phyloP scores from a whole-genome alignment of 106 monocot species.

The Acorus calamus region DNA sequence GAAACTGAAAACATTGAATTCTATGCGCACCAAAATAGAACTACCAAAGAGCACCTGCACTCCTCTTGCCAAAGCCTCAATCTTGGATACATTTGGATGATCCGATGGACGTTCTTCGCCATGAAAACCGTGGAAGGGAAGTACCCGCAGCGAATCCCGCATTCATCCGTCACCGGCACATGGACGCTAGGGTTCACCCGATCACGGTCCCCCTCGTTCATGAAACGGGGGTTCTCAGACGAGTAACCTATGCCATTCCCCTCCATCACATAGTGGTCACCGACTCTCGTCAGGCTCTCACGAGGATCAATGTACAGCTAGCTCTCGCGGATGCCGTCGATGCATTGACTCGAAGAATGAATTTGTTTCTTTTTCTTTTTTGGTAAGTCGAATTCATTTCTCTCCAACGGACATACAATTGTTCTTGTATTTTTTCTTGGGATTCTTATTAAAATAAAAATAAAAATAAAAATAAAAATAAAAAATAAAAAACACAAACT shows the following conservation, averaged over 20 bases:
- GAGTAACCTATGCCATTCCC: not conserved
- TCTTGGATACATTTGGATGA: slow-evolving; percentile 28
- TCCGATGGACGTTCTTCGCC: slow-evolving; percentile 45
- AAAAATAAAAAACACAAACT: too few species aligned
- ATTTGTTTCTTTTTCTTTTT: too few species aligned
- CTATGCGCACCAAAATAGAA: not conserved
- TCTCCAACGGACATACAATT: too few species aligned
- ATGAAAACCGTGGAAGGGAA: slow-evolving; percentile 28
- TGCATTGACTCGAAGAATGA: slow-evolving; percentile 17
- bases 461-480: too few species aligned
- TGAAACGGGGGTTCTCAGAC: slow-evolving; percentile 19
- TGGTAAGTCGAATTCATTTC: too few species aligned
- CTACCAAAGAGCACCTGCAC: slow-evolving; percentile 48
- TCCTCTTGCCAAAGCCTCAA: slow-evolving; percentile 76
- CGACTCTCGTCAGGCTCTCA: slow-evolving; percentile 19
- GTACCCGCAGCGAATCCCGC: slow-evolving; percentile 17
- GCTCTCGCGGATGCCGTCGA: slow-evolving; percentile 30
- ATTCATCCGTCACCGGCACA: slow-evolving; percentile 16
- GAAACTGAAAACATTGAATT: too few species aligned
- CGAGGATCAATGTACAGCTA: slow-evolving; percentile 32
- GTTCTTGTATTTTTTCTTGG: too few species aligned
- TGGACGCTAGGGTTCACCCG: slow-evolving; percentile 18
- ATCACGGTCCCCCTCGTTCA: slow-evolving; percentile 22
- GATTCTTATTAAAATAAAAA: too few species aligned
- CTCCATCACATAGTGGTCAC: slow-evolving; percentile 30